These are phyloP conservation scores for Cystoisospora suis DNA, from an alignment of 169 alveolate species.

Conservation along the genomic window DNA sequence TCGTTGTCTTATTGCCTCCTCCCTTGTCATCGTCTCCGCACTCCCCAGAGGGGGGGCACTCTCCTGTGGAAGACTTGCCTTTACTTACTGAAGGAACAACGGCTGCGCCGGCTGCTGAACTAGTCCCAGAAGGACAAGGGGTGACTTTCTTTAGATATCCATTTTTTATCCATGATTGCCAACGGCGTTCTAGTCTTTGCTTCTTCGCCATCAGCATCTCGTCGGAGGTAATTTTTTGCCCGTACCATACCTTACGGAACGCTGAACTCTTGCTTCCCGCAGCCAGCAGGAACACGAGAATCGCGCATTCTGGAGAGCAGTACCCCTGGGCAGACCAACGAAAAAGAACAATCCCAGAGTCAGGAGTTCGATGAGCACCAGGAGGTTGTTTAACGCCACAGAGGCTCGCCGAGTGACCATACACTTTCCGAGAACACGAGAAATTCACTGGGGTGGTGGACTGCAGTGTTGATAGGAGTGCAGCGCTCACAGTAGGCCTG, in stretches of 20 bases:
- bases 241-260: conserved; percentile 75
- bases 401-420: too few species aligned
- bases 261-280: conserved; percentile 69
- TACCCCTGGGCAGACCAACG: conserved; percentile 51
- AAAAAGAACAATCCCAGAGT: neutral
- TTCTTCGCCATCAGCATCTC: conserved; percentile 67
- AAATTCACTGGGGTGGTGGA: too few species aligned
- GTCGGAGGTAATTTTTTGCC: conserved; percentile 56
- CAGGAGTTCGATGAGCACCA: neutral
- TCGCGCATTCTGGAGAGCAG: conserved; percentile 78
- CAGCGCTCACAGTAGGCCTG: too few species aligned
- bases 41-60: too few species aligned
- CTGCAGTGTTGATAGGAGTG: too few species aligned
- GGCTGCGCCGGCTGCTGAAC: conserved; percentile 5
- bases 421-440: too few species aligned
- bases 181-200: conserved; percentile 67
- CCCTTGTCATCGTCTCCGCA: neutral
- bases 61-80: too few species aligned
- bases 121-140: neutral
- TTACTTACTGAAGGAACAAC: neutral
- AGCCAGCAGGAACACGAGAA: conserved; percentile 73
- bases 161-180: conserved; percentile 66
- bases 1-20: neutral
- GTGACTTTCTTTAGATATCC: neutral
- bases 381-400: too few species aligned